Evolutionary conservation across 768 basidiomycete species (phyloP).

Genomic region (Mycena crocata): DNA sequence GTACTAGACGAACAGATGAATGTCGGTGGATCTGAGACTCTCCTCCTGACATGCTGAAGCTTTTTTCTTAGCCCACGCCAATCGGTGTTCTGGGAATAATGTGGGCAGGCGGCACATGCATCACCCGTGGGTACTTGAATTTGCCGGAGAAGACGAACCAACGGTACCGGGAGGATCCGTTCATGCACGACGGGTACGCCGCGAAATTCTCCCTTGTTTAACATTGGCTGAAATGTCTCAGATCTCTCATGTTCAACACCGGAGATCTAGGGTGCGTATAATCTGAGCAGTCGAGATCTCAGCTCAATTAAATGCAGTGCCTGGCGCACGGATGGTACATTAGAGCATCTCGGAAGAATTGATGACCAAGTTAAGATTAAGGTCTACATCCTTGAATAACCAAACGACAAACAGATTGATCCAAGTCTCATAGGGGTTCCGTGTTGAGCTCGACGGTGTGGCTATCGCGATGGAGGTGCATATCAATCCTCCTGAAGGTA

Average conservation of each 20-base stretch:
- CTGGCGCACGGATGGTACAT: constrained; percentile 63
- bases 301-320: constrained; percentile 39
- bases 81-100: constrained; percentile 56
- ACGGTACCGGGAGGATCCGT: constrained; percentile 63
- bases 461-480: constrained; percentile 68
- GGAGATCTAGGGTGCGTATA: constrained; percentile 63
- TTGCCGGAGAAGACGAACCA: constrained; percentile 66
- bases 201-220: background rate
- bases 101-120: constrained; percentile 75
- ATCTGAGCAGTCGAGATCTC: background rate
- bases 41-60: constrained; percentile 49
- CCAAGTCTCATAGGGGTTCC: constrained; percentile 60
- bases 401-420: constrained; percentile 1
- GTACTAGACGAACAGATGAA: constrained; percentile 39
- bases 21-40: constrained; percentile 25
- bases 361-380: constrained; percentile 77
- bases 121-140: constrained; percentile 67
- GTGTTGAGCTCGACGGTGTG: constrained; percentile 73
- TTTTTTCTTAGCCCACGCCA: constrained; percentile 37
- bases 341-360: constrained; percentile 69
- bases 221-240: constrained; percentile 21
- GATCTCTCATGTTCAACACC: constrained; percentile 71
- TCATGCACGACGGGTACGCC: constrained; percentile 58
- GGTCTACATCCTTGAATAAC: constrained; percentile 40
- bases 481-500: background rate